Conservation (phyloP, 2,329 filamentous ascomycete species). For the Podosphaera xanthii region DNA sequence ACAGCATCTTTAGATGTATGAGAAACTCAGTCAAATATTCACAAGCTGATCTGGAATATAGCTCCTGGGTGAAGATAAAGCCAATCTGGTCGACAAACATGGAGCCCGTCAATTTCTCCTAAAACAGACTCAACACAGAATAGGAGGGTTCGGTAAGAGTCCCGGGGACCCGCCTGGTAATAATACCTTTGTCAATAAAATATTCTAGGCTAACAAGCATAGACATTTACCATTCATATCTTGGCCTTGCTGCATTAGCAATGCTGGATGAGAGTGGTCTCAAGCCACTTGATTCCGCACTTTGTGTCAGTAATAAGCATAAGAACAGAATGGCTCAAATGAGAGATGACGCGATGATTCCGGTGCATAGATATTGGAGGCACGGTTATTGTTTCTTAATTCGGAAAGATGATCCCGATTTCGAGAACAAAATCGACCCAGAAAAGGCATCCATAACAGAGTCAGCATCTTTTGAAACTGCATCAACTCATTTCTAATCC, state of each 20-base stretch:
- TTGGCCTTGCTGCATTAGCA: constrained; percentile 62
- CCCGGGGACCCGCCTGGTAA: constrained; percentile 43
- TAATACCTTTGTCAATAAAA: constrained; percentile 5
- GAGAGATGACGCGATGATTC: constrained; percentile 6
- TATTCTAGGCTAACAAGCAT: constrained; percentile 6
- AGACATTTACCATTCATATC: constrained; percentile 71
- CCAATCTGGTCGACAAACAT: constrained; percentile 31
- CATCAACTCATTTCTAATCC: neutral
- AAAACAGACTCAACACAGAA: constrained; percentile 63
- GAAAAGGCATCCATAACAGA: constrained; percentile 2
- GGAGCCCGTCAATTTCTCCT: constrained; percentile 59
- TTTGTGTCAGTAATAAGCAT: constrained; percentile 49
- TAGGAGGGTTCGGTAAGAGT: constrained; percentile 62
- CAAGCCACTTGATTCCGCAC: constrained; percentile 45
- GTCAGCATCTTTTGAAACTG: neutral
- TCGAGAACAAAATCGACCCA: constrained; percentile 1
- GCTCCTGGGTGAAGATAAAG: constrained; percentile 28
- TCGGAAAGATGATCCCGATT: constrained; percentile 10
- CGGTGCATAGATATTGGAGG: constrained; percentile 8
- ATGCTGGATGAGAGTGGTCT: constrained; percentile 48
- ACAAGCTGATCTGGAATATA: constrained; percentile 12
- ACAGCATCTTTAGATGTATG: constrained; percentile 34
- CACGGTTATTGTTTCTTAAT: constrained; percentile 12
- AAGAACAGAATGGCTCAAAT: constrained; percentile 23
- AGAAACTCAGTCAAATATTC: neutral